Base-by-base conservation (phyloP, 1,284 basidiomycete genomes). In the Kwoniella shivajii region DNA sequence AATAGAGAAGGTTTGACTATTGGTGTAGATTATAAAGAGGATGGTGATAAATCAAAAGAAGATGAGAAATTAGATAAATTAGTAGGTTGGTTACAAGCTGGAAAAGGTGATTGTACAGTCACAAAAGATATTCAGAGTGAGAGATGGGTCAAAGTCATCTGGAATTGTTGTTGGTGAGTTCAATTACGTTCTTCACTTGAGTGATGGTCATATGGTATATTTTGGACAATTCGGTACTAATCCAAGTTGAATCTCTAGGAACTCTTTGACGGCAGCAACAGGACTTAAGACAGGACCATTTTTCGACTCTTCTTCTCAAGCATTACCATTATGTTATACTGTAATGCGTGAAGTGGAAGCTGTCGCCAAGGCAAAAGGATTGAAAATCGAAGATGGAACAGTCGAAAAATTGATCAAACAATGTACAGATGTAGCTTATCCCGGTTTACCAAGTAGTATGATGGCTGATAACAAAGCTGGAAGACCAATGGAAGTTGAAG, bases 71-170 rank as follows among this genome's bases (percentile, higher is more conserved):
- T 80, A 11, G 64, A 73, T 16, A 49, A 50, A 6, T 70, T 81
- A 16, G 73, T 75, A 0, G 63, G 51, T 4, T 59, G 76, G 41
- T 72, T 80, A 55, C 43, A 54, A 7, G 53, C 61, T 0, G 80
- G 77, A 16, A 74, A 74, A 2, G 76, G 78, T 16, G 72, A 73
- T 7, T 76, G 74, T n/a, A 63, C 57, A 1, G 68, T 74, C 11
- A 72, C 76, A 0, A 67, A 77, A 2, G 80, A 82, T 51, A 80
- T 83, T 54, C 79, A 81, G 62, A 69, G 70, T 13, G 77, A 78
- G 54, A 69, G 81, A 51, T 83, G 82, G 82, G 72, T 79, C 63
- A 81, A 81, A 66, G 73, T 78, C 46, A 74, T 76, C 57, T 80
- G 74, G 76, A 61, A 61, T 45, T 61, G 59, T 38, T 57, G 55